Evolutionary conservation across 495 filamentous ascomycete genomes (phyloP), one percentile per base, ranked within the genome.

Genomic region (Jackrogersella minutella): DNA sequence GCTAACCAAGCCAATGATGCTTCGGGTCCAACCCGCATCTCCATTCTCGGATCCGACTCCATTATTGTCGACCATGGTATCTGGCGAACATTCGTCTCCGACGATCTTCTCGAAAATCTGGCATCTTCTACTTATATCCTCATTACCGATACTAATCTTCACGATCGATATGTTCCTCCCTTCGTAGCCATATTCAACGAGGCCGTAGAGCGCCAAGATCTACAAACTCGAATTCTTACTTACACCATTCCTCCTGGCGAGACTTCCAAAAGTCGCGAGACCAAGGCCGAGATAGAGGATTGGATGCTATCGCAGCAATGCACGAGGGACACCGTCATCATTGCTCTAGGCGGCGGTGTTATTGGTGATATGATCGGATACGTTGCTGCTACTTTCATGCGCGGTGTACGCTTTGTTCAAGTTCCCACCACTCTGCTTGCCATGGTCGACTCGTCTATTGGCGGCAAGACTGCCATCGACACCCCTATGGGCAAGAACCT

Each of bases 371-470:
- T 98, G 88, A 93, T 97, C 59, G 95, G 95, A 51, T 99, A 96
- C 77, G 91, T 97, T 19, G 95, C 95, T 19, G 90, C 95, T 37
- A 99, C 95, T 50, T 99, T 97, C 81, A 99, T 98, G 93, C 87
- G 95, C 59, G 96, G 96, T 43, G 91, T 99, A 46, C 91, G 91
- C 68, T 96, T 95, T 78, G 92, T 97, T 31, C 96, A 99, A 79
- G 93, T 98, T 52, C 95, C 95, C 2, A 98, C 95, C 37, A 96
- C 93, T 0, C 82, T 99, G 34, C 85, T 99, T 57, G 86, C 96
- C 61, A 99, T 99, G 95, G 95, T 99, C 16, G 95, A 99, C 79
- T 97, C 93, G 28, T 97, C 93, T 39, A 97, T 99, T 76, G 95
- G 95, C 55, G 95, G 95, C 41, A 99, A 99, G 84, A 98, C 96